These are phyloP conservation scores for Pestalotiopsis sp. DNA, from an alignment of 2,329 filamentous ascomycete genomes.

Conservation along the genomic window DNA sequence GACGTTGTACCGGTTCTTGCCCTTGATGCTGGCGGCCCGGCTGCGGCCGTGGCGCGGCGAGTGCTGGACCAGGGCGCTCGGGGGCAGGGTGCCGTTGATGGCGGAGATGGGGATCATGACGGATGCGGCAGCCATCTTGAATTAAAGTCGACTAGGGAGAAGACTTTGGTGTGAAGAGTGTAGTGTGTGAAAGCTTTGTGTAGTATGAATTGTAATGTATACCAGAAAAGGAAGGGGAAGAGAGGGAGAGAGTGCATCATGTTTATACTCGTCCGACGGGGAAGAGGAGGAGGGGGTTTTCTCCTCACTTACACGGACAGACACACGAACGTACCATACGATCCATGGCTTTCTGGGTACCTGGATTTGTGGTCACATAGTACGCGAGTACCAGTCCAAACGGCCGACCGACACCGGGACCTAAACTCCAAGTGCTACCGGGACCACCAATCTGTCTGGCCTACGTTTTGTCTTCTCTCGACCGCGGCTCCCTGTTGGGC, in stretches of 20 bases:
- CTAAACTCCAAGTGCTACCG: no score
- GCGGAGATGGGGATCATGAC: constrained; percentile 37
- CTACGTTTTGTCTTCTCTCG: background rate
- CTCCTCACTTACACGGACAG: background rate
- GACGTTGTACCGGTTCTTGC: constrained; percentile 43
- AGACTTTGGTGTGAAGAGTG: background rate
- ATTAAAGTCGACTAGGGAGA: background rate
- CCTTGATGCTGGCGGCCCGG: constrained; percentile 40
- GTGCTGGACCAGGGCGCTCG: constrained; percentile 36
- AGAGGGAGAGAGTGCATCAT: background rate
- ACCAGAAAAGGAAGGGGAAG: background rate
- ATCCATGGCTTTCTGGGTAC: background rate
- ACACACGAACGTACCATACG: background rate
- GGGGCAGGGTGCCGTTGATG: constrained; percentile 39
- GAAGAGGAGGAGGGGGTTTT: background rate
- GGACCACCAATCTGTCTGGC: no score
- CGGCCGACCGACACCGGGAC: constrained; percentile 11
- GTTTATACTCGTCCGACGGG: background rate
- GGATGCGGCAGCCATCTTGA: constrained; percentile 34
- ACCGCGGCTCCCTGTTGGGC: constrained; percentile 11
- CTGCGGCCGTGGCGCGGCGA: constrained; percentile 40
- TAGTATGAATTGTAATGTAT: background rate
- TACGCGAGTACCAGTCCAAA: background rate
- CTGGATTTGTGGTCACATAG: constrained; percentile 1
- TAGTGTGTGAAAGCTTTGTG: background rate